Percentiles rank a stretch among this genome's conserved stretches.
phyloP scores from a whole-genome alignment of 2,329 filamentous ascomycete genomes.

The Fusarium robinianum region DNA sequence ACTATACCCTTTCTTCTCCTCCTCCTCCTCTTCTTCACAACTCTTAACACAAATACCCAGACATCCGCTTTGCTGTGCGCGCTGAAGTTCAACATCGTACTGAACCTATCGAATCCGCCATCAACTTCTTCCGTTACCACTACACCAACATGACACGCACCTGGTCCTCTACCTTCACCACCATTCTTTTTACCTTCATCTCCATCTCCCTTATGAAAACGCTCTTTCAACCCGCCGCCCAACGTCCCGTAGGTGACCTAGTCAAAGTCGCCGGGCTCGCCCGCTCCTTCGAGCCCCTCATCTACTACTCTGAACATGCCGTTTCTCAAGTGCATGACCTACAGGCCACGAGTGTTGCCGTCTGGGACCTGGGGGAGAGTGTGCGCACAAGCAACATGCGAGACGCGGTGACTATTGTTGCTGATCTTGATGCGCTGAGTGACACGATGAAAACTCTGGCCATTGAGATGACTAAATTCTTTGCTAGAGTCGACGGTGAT shows the following conservation, averaged over 20 bases:
- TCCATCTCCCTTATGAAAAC: conserved; percentile 67
- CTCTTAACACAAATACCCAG: conserved; percentile 51
- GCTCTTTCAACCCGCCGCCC: conserved; percentile 68
- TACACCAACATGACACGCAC: conserved; percentile 68
- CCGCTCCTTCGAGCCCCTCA: conserved; percentile 89
- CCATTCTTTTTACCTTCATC: conserved; percentile 64
- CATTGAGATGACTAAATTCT: conserved; percentile 86
- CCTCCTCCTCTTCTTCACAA: neutral
- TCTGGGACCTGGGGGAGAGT: conserved; percentile 93
- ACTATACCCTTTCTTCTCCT: neutral
- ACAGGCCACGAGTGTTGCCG: conserved; percentile 88
- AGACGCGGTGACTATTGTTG: conserved; percentile 82
- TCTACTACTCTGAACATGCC: conserved; percentile 92
- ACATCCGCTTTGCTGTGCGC: conserved; percentile 84
- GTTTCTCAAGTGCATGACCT: conserved; percentile 84
- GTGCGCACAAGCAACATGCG: conserved; percentile 90
- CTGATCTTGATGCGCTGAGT: conserved; percentile 81
- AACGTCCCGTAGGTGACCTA: conserved; percentile 62
- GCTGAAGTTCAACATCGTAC: conserved; percentile 87
- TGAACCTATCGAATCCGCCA: conserved; percentile 77
- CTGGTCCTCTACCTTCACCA: conserved; percentile 68
- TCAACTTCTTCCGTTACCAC: conserved; percentile 65
- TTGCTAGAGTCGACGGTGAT: conserved; percentile 90
- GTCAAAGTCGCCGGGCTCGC: conserved; percentile 90
- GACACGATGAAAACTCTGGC: conserved; percentile 84